phyloP scores from a whole-genome alignment of 768 basidiomycete species.

The Leccinum variicolor region DNA sequence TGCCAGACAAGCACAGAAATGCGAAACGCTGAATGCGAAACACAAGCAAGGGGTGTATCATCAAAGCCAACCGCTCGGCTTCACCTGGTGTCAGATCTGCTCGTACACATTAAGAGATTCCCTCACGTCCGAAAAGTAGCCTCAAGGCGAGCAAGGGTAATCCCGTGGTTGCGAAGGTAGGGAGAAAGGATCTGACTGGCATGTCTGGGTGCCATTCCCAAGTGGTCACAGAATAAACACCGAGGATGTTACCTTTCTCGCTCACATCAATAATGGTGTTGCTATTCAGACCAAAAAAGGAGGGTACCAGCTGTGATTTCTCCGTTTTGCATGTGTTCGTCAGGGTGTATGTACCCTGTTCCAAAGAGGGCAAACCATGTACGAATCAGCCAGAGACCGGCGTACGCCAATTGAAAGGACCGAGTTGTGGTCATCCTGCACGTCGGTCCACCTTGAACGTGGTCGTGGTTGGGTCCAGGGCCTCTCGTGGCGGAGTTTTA shows the following conservation, averaged over 20 bases:
- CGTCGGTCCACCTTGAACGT: not conserved
- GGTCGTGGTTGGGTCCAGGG: not conserved
- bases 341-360: conserved; percentile 39
- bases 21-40: conserved; percentile 30
- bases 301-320: conserved; percentile 35
- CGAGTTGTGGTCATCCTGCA: conserved; percentile 9
- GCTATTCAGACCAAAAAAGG: conserved; percentile 1
- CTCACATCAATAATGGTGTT: conserved; percentile 4
- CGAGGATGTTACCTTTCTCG: conserved; percentile 27
- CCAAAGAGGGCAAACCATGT: conserved; percentile 32
- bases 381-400: conserved; percentile 26
- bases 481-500: conserved; percentile 25
- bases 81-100: conserved; percentile 5
- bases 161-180: conserved; percentile 32
- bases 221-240: conserved; percentile 26
- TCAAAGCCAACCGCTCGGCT: conserved; percentile 5
- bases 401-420: conserved; percentile 19
- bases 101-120: not conserved
- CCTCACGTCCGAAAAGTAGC: conserved; percentile 23
- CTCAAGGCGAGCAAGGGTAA: conserved; percentile 26
- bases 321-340: conserved; percentile 41
- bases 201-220: conserved; percentile 38
- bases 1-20: conserved; percentile 30
- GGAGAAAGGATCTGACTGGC: conserved; percentile 36
- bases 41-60: conserved; percentile 14